Base-by-base conservation (phyloP, 345 rosid species). In the Rhizophora mangle region DNA sequence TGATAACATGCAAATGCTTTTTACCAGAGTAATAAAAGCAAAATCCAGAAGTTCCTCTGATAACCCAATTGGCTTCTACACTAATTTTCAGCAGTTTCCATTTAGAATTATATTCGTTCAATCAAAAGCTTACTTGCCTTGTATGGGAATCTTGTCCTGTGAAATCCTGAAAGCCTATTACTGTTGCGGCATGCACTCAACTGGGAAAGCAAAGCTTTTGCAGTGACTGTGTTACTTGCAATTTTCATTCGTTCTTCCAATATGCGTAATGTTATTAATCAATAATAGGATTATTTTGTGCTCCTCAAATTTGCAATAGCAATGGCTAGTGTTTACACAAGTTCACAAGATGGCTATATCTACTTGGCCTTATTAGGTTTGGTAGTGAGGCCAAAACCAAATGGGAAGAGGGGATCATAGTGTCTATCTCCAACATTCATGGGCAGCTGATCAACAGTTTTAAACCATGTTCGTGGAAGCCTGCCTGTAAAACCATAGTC, bases 401-500 rank as follows among this genome's bases (percentile, higher is more conserved):
- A 71, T 9, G 85, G 85, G 31, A 72, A 84, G 22, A 84, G 75
- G 15, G 87, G 85, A 37, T 84, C 82, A 13, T 84, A 84, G 56
- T 72, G 81, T 15, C 73, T 22, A 68, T 74, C 85, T 6, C 83
- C 83, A 18, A 79, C 80, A 74, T 63, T 62, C 68, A 70, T 70
- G 9, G 68, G 74, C 31, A 70, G 43, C 36, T 70, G 67, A 63
- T 70, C 68, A 6, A 62, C 85, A 1, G 37, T 53, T 61, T 54
- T 63, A 31, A 70, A 62, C 74, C 68, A 70, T 34, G 74, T 70
- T 34, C 21, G 4, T 34, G 47, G 37, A 34, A 19, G 21, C 67
- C 46, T 24, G 27, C 21, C 4, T 10, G 60, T 46, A 65, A 22
- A 51, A 8, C 59, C 1, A 19, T 8, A 9, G 39, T 5, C 4